Percentiles rank a stretch among this genome's conserved stretches.
These are phyloP conservation scores for Globisporangium recalcitrans DNA, from an alignment of 352 stramenopile genomes.

Conservation along the genomic window DNA sequence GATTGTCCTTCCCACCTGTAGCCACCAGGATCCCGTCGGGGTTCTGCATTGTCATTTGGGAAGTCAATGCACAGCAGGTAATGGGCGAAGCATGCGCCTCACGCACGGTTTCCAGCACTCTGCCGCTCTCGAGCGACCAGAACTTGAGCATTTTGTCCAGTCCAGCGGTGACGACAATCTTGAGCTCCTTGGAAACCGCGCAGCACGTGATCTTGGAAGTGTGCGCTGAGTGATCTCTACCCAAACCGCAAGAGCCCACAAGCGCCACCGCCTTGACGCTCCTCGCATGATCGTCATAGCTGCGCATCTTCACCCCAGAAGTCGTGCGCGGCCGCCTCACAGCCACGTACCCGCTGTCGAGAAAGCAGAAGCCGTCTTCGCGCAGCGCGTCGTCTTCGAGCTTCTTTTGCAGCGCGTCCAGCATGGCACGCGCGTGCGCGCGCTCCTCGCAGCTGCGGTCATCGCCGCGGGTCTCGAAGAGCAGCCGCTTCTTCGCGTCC, in stretches of 20 bases:
- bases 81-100: slow-evolving; percentile 45
- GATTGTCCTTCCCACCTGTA: slow-evolving; percentile 52
- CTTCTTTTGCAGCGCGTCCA: slow-evolving; percentile 52
- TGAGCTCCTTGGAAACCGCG: slow-evolving; percentile 31
- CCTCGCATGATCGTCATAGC: slow-evolving; percentile 29
- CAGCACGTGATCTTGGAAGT: slow-evolving; percentile 41
- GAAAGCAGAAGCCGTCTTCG: slow-evolving; percentile 63
- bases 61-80: slow-evolving; percentile 43
- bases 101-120: slow-evolving; percentile 31
- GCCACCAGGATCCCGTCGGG: slow-evolving; percentile 32
- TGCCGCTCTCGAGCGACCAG: slow-evolving; percentile 32
- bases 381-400: slow-evolving; percentile 54
- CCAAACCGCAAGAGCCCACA: too few relatives aligned
- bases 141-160: slow-evolving; percentile 44
- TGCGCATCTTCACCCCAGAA: slow-evolving; percentile 50
- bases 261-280: slow-evolving; percentile 22
- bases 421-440: slow-evolving; percentile 35
- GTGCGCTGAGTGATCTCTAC: too few relatives aligned
- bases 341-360: slow-evolving; percentile 38
- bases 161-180: slow-evolving; percentile 43
- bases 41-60: slow-evolving; percentile 6
- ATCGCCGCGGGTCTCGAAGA: slow-evolving; percentile 42
- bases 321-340: slow-evolving; percentile 34
- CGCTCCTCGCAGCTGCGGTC: slow-evolving; percentile 32
- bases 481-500: slow-evolving; percentile 37